Base-by-base conservation (phyloP, 2,329 filamentous ascomycete genomes). In the Elsinoe australis region DNA sequence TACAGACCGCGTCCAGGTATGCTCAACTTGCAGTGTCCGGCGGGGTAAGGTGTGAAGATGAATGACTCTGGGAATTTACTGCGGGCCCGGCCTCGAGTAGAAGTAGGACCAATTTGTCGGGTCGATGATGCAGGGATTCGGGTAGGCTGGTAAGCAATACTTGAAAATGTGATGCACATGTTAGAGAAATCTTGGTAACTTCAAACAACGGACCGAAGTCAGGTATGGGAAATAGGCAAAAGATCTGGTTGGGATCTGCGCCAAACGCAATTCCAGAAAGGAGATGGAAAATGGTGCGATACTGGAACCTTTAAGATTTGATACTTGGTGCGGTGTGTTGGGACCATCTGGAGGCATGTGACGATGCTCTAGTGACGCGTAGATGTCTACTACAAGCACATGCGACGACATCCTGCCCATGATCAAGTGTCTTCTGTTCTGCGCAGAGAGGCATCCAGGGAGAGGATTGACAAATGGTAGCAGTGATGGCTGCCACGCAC, bases 161-260 rank as follows among this genome's bases (percentile, higher is more conserved):
- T 28, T 29, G 39, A 6, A 44, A 44, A 28, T 21, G 3, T 24
- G n/a, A 21, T 21, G 9, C 24, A 15, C 17, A 19, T 29, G 12
- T 24, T 22, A 24, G 39, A 44, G 39, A 24, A 44, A 44, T 44
- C 39, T 44, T 44, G 39, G 39, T 44, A 44, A 44, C 21, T 44
- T 44, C 39, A 44, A 44, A 44, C 39, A 18, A n/a, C 39, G 39
- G 39, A 44, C 39, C 26, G 31, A 24, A 24, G n/a, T 44, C 7
- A 31, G 24, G 39, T 15, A 14, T 44, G 4, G 31, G 24, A 6
- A 42, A 42, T 19, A 9, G 18, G 22, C 14, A 32, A 15, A 10
- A 32, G 21, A 32, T 44, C 17, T 44, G 39, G 26, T 44, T 44
- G 17, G 28, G 24, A 28, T 24, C 14, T 9, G 26, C 24, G 39